Base-by-base conservation (phyloP, 805 yeast genomes). In the Candida boleticola region DNA sequence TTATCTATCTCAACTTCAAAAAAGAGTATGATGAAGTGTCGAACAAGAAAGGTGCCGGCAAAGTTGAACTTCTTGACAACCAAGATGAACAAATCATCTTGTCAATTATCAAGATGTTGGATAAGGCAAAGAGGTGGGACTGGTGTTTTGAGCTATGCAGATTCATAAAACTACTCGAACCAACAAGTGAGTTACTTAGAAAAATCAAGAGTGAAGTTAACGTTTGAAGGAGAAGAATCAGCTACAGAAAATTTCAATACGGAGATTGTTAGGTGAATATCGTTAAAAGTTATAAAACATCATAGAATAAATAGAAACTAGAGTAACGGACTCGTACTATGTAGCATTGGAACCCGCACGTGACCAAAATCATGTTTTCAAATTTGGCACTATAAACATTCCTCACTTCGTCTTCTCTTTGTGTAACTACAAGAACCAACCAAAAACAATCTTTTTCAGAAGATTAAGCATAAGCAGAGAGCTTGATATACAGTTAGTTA, bases 121-220 rank as follows among this genome's bases (percentile, higher is more conserved):
- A 61, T 29, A 52, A 55, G 5, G 62, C 64, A n/a, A 63, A 67
- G 42, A 59, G 58, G 39, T 78, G 76, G 68, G 80, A 74, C 35
- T 74, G 79, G 53, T 72, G 80, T 32, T 77, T 76, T 54, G 82
- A 78, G 48, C 58, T 78, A 42, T 66, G 80, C 40, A 61, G 83
- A 37, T 78, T 76, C 49, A 68, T 78, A 41, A 78, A 78, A 50
- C 53, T 78, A 14, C 62, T 78, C 27, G 80, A 71, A 43, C 73
- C 71, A 2, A 57, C 71, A 25, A 65, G 73, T 5, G 60, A 51
- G 18, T 50, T 67, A 4, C 49, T 68, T 45, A 51, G 36, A 20
- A 21, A 19, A n/a, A 34, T 45, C 5, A 35, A 44, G 37, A 29
- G 22, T 7, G 36, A 38, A 31, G 29, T 38, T n/a, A 21, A 29